phyloP scores from a whole-genome alignment of 257 asterid species.

The Mitragyna speciosa region DNA sequence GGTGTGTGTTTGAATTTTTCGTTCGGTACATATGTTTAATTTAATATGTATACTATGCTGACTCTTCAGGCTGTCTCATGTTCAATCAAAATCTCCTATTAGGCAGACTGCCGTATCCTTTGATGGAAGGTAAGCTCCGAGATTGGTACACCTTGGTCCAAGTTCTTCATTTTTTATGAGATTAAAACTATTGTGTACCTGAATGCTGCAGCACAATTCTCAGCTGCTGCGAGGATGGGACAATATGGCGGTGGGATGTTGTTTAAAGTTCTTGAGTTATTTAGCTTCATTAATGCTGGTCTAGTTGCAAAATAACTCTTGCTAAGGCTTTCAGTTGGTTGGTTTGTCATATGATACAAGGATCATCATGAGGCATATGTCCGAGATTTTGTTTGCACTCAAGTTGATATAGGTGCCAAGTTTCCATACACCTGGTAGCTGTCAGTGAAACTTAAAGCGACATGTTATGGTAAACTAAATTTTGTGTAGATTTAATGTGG shows the following conservation, averaged over 20 bases:
- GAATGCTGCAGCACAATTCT: slow-evolving; percentile 71
- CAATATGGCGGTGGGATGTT: slow-evolving; percentile 98
- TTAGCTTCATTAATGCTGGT: not conserved
- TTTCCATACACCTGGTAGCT: too few relatives aligned
- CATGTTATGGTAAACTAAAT: too few relatives aligned
- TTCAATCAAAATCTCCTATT: slow-evolving; percentile 82
- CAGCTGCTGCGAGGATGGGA: slow-evolving; percentile 97
- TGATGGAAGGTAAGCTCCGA: slow-evolving; percentile 76
- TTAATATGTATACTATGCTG: not conserved
- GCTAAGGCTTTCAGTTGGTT: not conserved
- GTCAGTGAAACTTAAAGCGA: too few relatives aligned
- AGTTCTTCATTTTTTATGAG: not conserved
- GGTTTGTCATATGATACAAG: not conserved
- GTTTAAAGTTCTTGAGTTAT: slow-evolving; percentile 56
- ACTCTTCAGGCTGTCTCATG: slow-evolving; percentile 66
- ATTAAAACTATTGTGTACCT: slow-evolving; percentile 13
- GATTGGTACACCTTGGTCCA: not conserved
- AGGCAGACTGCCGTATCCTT: slow-evolving; percentile 90
- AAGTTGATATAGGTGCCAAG: not conserved
- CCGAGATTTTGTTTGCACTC: not conserved
- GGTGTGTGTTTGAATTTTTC: too few relatives aligned
- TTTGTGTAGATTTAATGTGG: not conserved
- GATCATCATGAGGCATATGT: not conserved
- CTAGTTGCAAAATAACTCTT: not conserved
- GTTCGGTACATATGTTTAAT: not conserved